phyloP scores from a whole-genome alignment of 192 early-diverging fungal species.

The Entomortierella lignicola region DNA sequence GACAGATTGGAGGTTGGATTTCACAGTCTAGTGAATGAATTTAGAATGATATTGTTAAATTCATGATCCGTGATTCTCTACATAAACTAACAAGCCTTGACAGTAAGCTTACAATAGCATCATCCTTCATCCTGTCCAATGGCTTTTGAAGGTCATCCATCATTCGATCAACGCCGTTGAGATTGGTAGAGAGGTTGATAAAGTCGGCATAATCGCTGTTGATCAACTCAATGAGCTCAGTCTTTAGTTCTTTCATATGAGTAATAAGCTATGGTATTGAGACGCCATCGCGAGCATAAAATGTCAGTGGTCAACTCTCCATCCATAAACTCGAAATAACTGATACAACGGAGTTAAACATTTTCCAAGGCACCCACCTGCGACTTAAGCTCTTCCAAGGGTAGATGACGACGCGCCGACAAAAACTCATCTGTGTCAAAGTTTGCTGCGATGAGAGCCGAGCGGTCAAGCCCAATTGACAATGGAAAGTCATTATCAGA shows the following conservation, averaged over 20 bases:
- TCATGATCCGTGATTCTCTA: too few species aligned
- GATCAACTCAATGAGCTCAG: conserved; percentile 81
- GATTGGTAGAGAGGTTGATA: conserved; percentile 81
- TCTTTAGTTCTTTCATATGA: conserved; percentile 71
- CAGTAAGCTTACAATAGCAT: conserved; percentile 65
- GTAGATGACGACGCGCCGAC: conserved; percentile 72
- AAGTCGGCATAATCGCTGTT: conserved; percentile 86
- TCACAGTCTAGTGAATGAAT: conserved; percentile 57
- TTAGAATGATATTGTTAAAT: neutral
- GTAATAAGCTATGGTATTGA: conserved; percentile 59
- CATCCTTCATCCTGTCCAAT: conserved; percentile 67
- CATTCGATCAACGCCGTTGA: conserved; percentile 77
- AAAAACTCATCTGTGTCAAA: conserved; percentile 74
- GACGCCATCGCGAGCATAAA: neutral
- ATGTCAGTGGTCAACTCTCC: neutral
- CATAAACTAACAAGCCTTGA: neutral
- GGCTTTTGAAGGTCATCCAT: conserved; percentile 70
- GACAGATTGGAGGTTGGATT: conserved; percentile 60
- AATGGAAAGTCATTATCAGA: conserved; percentile 40
- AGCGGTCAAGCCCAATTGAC: conserved; percentile 55
- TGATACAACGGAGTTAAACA: neutral
- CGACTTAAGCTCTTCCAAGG: conserved; percentile 72
- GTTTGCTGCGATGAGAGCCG: conserved; percentile 52
- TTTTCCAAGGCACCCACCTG: conserved; percentile 17
- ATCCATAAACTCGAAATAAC: neutral